Base-by-base conservation (phyloP, 371 early-diverging fungal species). In the Rhizopus stolonifer region DNA sequence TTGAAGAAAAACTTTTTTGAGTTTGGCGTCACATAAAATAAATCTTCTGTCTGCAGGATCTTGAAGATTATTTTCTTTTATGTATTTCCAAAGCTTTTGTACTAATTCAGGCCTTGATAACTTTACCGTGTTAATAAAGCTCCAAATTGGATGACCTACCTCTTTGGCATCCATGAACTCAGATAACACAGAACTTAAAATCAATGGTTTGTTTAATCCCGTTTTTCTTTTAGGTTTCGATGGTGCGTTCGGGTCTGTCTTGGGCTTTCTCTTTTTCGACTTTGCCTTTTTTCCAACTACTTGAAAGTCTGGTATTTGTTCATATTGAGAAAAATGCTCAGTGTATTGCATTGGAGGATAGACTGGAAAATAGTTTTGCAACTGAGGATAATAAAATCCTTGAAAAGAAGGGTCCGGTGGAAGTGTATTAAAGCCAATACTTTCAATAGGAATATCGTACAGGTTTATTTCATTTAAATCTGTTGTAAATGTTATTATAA, bases 41-140 rank as follows among this genome's bases (percentile, higher is more conserved):
- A 49, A 77, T 45, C 83, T 56, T 47, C 77, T 66, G 52, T 83
- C 81, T 4, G 63, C 60, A 24, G 85, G 83, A 64, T 84, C 85
- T 52, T 83, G 83, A 22, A 83, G 67, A 36, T 79, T 55, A 49
- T 83, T 67, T 22, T 64, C 70, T 60, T 84, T 83, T 51, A 83
- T 82, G 46, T 84, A 81, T 21, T 59, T 70, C 85, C 83, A 83
- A 17, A 83, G 42, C 18, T 64, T 56, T 57, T 81, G 83, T 7
- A 82, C 82, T 8, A 84, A 59, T 58, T 79, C 78, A 14, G 80
- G 73, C 49, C 82, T 52, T 22, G 82, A 77, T 23, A 82, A 53
- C 80, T 17, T 38, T 25, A 23, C 23, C 10, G 4, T 29, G 4
- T 29, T 7, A 29, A 10, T 7, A 29, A 29, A 29, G 31, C 4